phyloP scores from a whole-genome alignment of 345 rosid species.

The Bretschneidera sinensis region DNA sequence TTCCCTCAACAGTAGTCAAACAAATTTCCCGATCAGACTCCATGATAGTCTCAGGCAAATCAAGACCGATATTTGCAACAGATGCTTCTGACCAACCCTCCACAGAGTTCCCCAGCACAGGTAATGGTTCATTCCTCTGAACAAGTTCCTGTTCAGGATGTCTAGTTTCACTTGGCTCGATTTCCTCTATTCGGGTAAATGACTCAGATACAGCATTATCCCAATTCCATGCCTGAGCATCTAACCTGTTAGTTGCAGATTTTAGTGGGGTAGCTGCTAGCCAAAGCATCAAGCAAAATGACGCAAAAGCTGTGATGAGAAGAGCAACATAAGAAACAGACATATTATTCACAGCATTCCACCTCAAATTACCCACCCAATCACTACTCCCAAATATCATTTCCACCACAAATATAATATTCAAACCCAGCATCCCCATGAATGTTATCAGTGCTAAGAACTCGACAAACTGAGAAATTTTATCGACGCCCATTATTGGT shows the following conservation, averaged over 20 bases:
- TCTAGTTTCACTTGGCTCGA: constrained; percentile 30
- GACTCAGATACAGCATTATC: constrained; percentile 38
- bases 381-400: constrained; percentile 90
- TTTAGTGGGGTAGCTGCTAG: constrained; percentile 81
- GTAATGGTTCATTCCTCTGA: constrained; percentile 29
- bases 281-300: constrained; percentile 86
- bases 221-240: constrained; percentile 55
- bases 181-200: constrained; percentile 34
- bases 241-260: constrained; percentile 52
- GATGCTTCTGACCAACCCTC: constrained; percentile 36
- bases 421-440: constrained; percentile 71
- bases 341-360: constrained; percentile 51
- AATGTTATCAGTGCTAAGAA: constrained; percentile 52
- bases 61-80: constrained; percentile 34
- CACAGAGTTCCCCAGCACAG: constrained; percentile 25
- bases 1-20: constrained; percentile 38
- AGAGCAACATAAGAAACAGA: constrained; percentile 51
- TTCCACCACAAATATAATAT: constrained; percentile 72
- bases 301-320: constrained; percentile 56
- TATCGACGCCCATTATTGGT: constrained; percentile 75
- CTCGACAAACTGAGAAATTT: constrained; percentile 74
- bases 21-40: constrained; percentile 49
- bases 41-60: constrained; percentile 52
- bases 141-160: constrained; percentile 23
- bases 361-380: constrained; percentile 81